These are phyloP conservation scores for Alternaria hordeiaustralica DNA, from an alignment of 2,329 filamentous ascomycete species.

Conservation along the genomic window DNA sequence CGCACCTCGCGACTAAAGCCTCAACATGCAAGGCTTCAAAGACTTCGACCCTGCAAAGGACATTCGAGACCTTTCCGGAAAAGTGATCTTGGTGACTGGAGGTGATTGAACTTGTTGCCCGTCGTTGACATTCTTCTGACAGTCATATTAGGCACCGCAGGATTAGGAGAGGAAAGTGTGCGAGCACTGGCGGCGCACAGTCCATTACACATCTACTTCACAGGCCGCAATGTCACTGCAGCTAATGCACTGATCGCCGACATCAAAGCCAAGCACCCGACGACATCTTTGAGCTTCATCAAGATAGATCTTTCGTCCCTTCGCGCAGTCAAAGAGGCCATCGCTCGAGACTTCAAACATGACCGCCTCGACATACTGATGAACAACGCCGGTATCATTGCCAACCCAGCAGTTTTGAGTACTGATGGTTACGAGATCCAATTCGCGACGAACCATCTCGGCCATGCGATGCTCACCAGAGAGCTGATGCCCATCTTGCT, in stretches of 20 bases:
- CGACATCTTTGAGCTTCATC: conserved; percentile 25
- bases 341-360: conserved; percentile 15
- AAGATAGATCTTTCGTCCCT: conserved; percentile 6
- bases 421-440: conserved; percentile 58
- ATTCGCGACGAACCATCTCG: conserved; percentile 59
- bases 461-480: conserved; percentile 56
- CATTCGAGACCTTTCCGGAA: conserved; percentile 27
- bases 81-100: conserved; percentile 34
- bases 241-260: conserved; percentile 50
- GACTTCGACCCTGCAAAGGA: conserved; percentile 25
- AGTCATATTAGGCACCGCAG: conserved; percentile 49
- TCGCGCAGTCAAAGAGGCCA: neutral
- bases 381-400: conserved; percentile 56
- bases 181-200: conserved; percentile 52
- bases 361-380: conserved; percentile 54
- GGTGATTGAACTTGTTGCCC: conserved; percentile 6
- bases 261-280: conserved; percentile 51
- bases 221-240: conserved; percentile 51
- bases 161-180: conserved; percentile 56
- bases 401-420: conserved; percentile 45
- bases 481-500: conserved; percentile 53
- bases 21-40: conserved; percentile 6
- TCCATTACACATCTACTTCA: conserved; percentile 55
- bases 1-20: neutral
- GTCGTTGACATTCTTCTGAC: conserved; percentile 34